These are phyloP conservation scores for Thinopyrum elongatum DNA, from an alignment of 176 grass and related monocot species.

Conservation along the genomic window DNA sequence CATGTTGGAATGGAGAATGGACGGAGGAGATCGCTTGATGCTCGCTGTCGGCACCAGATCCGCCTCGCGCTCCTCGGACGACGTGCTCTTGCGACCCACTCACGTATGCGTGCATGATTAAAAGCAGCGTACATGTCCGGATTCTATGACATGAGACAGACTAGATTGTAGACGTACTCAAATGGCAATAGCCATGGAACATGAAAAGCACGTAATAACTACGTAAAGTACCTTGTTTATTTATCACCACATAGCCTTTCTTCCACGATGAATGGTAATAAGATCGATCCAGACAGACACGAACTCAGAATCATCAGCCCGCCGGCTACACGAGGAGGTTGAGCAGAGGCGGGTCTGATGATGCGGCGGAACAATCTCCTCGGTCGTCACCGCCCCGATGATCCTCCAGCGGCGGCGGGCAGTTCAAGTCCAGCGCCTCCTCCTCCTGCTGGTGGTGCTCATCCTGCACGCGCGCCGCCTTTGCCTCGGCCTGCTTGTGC, in stretches of 20 bases:
- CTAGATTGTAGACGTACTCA: not conserved
- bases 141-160: not conserved
- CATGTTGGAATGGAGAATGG: not conserved
- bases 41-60: not conserved
- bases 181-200: not conserved
- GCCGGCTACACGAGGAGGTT: constrained; percentile 13
- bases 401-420: constrained; percentile 19
- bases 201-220: not conserved
- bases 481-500: not conserved
- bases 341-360: constrained; percentile 27
- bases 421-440: constrained; percentile 35
- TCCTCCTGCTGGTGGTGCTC: not conserved
- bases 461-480: not conserved
- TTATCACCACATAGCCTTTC: not conserved
- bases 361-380: not conserved
- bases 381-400: not conserved
- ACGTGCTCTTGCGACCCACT: not conserved
- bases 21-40: not conserved
- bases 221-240: not conserved
- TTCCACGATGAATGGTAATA: not conserved
- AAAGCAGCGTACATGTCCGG: not conserved
- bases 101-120: too few relatives aligned
- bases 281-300: not conserved
- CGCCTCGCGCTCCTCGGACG: not conserved
- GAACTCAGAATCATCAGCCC: not conserved